Conservation (phyloP, 2,329 filamentous ascomycete species). For the Beauveria pseudobassiana region DNA sequence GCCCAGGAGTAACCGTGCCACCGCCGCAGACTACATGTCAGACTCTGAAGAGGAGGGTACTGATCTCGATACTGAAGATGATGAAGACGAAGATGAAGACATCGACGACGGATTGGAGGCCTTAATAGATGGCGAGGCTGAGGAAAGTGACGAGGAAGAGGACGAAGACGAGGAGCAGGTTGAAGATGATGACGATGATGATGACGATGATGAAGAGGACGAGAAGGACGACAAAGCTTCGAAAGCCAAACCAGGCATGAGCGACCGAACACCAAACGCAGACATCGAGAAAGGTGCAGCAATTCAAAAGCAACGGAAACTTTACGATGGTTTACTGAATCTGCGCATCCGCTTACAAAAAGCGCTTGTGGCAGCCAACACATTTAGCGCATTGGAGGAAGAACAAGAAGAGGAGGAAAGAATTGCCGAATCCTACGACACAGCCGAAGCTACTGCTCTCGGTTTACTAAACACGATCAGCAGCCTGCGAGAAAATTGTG, state of each 20-base stretch:
- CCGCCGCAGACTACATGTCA: constrained; percentile 52
- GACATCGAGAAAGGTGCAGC: constrained; percentile 82
- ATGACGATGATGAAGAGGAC: constrained; percentile 29
- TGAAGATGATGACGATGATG: constrained; percentile 28
- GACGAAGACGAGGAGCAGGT: constrained; percentile 20
- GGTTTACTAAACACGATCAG: constrained; percentile 79
- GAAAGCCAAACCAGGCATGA: constrained; percentile 26
- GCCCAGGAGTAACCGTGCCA: constrained; percentile 32
- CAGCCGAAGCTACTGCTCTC: constrained; percentile 78
- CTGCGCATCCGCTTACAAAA: constrained; percentile 90
- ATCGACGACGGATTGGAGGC: constrained; percentile 30
- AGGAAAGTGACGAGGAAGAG: constrained; percentile 21
- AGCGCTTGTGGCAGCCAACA: constrained; percentile 74
- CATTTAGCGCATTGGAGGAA: constrained; percentile 46
- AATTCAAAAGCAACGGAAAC: constrained; percentile 75
- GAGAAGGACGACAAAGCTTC: constrained; percentile 25
- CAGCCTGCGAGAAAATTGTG: constrained; percentile 56
- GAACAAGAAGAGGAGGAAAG: constrained; percentile 23
- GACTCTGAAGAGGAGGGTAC: constrained; percentile 35
- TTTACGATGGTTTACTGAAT: constrained; percentile 84
- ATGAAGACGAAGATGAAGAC: constrained; percentile 27
- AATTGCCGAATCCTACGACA: constrained; percentile 52
- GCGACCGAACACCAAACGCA: constrained; percentile 22
- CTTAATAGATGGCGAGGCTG: constrained; percentile 23
- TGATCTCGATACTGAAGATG: constrained; percentile 28